A percentile compares a stretch with the other conserved stretches of the same genome.
These are phyloP conservation scores for Candida takata DNA, from an alignment of 805 yeast genomes.

Conservation along the genomic window DNA sequence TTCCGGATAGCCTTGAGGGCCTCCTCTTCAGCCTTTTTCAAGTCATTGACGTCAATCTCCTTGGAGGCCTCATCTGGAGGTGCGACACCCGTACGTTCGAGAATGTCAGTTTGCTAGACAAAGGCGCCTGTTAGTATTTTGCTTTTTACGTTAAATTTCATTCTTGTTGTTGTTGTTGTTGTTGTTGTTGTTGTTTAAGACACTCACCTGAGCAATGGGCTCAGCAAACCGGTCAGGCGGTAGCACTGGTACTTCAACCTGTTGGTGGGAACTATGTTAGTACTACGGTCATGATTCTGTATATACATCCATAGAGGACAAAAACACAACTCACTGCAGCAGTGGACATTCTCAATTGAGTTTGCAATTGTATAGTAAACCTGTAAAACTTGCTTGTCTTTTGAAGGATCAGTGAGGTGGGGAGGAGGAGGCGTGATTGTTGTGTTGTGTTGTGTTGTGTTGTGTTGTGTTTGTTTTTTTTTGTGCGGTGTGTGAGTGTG, in stretches of 20 bases:
- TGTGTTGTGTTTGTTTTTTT: too few species aligned
- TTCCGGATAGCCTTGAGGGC: slow-evolving; percentile 30
- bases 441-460: too few species aligned
- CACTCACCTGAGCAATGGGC: slow-evolving; percentile 17
- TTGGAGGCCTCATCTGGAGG: slow-evolving; percentile 3
- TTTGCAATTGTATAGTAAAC: too few species aligned
- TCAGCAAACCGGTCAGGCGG: slow-evolving; percentile 13
- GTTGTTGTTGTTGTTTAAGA: too few species aligned
- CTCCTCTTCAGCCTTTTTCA: slow-evolving; percentile 21
- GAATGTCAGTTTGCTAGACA: slow-evolving; percentile 16
- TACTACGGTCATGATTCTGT: too few species aligned
- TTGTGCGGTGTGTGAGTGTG: too few species aligned
- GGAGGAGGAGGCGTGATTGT: too few species aligned
- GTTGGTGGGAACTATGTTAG: slow-evolving; percentile 1
- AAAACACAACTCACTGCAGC: slow-evolving; percentile 2
- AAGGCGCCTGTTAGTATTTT: slow-evolving; percentile 10
- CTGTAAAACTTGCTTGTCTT: too few species aligned
- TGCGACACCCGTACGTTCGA: slow-evolving; percentile 10
- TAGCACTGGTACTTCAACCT: slow-evolving; percentile 11
- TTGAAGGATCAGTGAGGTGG: too few species aligned
- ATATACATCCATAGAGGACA: too few species aligned
- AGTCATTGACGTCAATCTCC: slow-evolving; percentile 11
- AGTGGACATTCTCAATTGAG: slow-evolving; percentile 3
- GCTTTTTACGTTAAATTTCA: not conserved
- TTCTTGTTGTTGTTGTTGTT: too few species aligned